Conservation (phyloP, 768 basidiomycete species). For the Amanita polypyramis region DNA sequence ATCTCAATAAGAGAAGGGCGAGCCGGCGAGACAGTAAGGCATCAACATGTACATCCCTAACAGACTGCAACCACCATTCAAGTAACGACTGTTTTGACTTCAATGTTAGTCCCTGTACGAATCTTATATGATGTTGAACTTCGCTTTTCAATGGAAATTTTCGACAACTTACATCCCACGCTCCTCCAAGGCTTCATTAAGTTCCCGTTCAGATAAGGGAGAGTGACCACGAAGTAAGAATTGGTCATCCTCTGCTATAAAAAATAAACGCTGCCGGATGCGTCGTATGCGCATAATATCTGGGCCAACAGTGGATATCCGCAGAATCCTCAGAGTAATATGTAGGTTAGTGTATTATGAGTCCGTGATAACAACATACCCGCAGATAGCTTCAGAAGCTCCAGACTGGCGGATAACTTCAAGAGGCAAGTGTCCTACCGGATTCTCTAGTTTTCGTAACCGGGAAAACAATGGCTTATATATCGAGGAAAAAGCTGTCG, state of each 20-base stretch:
- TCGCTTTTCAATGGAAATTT: neutral
- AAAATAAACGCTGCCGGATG: slow-evolving; percentile 29
- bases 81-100: slow-evolving; percentile 40
- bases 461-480: slow-evolving; percentile 25
- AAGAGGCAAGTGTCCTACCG: slow-evolving; percentile 24
- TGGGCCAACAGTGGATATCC: slow-evolving; percentile 34
- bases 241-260: slow-evolving; percentile 52
- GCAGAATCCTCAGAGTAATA: slow-evolving; percentile 21
- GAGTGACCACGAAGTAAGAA: slow-evolving; percentile 42
- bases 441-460: slow-evolving; percentile 22
- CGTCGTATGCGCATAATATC: slow-evolving; percentile 32
- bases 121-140: slow-evolving; percentile 13
- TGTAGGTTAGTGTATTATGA: neutral
- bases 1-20: slow-evolving; percentile 29
- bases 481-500: slow-evolving; percentile 25
- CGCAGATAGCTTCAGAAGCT: slow-evolving; percentile 39
- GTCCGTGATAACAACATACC: slow-evolving; percentile 29
- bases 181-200: slow-evolving; percentile 60
- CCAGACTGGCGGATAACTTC: slow-evolving; percentile 18
- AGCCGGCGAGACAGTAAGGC: slow-evolving; percentile 39
- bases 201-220: slow-evolving; percentile 39
- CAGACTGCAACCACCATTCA: slow-evolving; percentile 54
- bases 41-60: slow-evolving; percentile 24
- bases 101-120: slow-evolving; percentile 27
- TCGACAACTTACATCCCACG: slow-evolving; percentile 61